A percentile compares a stretch with the other conserved stretches of the same genome.
Conservation (phyloP, 306 rosid genomes). For the Fagus sylvatica region DNA sequence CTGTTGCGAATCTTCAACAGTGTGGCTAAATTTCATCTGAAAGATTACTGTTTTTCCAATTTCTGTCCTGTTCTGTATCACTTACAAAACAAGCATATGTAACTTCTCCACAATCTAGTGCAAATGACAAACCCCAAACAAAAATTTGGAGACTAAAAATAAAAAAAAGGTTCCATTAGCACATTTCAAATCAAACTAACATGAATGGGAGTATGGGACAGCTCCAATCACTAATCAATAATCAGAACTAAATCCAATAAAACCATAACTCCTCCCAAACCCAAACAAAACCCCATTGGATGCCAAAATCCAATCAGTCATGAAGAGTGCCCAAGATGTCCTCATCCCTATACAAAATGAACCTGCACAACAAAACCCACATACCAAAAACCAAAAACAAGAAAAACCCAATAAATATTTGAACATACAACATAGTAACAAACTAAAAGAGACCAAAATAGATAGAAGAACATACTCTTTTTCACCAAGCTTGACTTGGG, state of each 20-base stretch:
- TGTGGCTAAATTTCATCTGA: too few relatives aligned
- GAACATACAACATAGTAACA: neutral
- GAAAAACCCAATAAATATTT: neutral
- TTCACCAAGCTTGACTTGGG: constrained; percentile 81
- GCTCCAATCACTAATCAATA: neutral
- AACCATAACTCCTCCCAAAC: neutral
- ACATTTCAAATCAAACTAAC: neutral
- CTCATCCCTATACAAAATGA: constrained; percentile 57
- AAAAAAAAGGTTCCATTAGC: neutral
- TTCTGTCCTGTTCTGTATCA: too few relatives aligned
- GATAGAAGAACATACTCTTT: constrained; percentile 60
- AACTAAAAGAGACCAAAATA: neutral
- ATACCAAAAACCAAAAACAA: neutral
- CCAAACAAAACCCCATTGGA: neutral
- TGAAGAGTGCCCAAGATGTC: constrained; percentile 56
- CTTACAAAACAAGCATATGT: too few relatives aligned
- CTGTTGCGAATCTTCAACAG: too few relatives aligned
- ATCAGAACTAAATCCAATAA: neutral
- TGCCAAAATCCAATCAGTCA: constrained; percentile 29
- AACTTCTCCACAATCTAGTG: too few relatives aligned
- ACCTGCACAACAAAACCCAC: constrained; percentile 50
- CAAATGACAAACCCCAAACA: neutral
- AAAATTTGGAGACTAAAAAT: neutral
- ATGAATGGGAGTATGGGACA: neutral
- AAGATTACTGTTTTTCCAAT: too few relatives aligned